These are phyloP conservation scores for Trichoderma breve DNA, from an alignment of 2,329 filamentous ascomycete species.

Conservation along the genomic window DNA sequence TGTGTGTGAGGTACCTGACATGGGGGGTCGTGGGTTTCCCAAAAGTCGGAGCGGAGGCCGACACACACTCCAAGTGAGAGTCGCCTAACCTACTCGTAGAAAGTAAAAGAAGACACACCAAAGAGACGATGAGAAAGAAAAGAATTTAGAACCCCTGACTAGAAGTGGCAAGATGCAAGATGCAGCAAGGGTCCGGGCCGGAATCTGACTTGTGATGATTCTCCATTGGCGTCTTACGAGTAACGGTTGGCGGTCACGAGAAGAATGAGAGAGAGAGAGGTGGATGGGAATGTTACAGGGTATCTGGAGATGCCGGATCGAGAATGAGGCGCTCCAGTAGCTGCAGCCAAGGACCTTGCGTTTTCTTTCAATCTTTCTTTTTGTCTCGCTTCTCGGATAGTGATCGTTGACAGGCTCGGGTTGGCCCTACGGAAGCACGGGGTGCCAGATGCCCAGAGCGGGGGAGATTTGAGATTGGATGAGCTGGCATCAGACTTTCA, in stretches of 20 bases:
- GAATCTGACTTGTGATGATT: slow-evolving; percentile 9
- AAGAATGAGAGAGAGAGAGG: not conserved
- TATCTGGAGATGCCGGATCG: not conserved
- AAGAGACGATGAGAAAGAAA: not conserved
- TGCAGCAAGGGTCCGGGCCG: slow-evolving; percentile 16
- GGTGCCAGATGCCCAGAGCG: not conserved
- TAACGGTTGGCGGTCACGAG: slow-evolving; percentile 1
- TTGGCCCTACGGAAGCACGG: not conserved
- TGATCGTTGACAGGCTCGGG: not conserved
- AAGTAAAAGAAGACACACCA: not conserved
- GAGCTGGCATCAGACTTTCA: slow-evolving; percentile 13
- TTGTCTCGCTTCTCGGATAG: not conserved
- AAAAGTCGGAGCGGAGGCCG: slow-evolving; percentile 3
- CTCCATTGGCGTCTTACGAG: slow-evolving; percentile 4
- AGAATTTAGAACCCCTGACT: slow-evolving; percentile 15
- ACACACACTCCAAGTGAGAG: not conserved
- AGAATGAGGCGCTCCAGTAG: not conserved
- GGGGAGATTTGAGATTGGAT: slow-evolving; percentile 1
- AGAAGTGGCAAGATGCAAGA: slow-evolving; percentile 14
- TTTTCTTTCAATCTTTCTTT: not conserved
- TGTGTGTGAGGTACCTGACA: not conserved
- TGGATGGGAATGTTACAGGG: not conserved
- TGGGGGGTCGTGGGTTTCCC: not conserved
- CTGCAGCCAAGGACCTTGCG: not conserved
- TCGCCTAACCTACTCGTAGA: not conserved